Conservation (phyloP, 169 alveolate species). For the Babesia gibsoni region DNA sequence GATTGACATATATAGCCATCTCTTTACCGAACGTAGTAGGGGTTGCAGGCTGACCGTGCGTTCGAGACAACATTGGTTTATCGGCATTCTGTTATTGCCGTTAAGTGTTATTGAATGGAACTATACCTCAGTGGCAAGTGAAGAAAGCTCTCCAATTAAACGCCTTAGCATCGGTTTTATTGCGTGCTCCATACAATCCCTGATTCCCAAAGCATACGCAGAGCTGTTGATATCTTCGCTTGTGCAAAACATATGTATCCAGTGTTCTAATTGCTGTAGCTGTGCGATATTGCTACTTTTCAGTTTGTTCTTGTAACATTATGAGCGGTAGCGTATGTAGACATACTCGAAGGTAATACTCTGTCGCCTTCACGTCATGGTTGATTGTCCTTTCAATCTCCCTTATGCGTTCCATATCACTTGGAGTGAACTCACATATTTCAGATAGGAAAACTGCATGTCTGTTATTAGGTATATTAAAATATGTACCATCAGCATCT, state of each 20-base stretch:
- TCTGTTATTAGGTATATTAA: not conserved
- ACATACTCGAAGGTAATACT: conserved; percentile 85
- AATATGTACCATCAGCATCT: conserved; percentile 46
- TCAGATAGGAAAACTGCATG: conserved; percentile 17
- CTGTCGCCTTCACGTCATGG: conserved; percentile 93
- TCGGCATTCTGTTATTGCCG: conserved; percentile 70
- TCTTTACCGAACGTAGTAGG: conserved; percentile 97
- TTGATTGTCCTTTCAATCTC: conserved; percentile 81
- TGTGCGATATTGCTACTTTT: conserved; percentile 35
- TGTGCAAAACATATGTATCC: conserved; percentile 90
- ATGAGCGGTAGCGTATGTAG: not conserved
- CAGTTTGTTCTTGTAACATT: conserved; percentile 42
- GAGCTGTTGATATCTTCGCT: conserved; percentile 94
- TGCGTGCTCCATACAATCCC: conserved; percentile 71
- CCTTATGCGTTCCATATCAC: conserved; percentile 78
- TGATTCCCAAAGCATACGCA: conserved; percentile 84
- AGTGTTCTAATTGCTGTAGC: conserved; percentile 72
- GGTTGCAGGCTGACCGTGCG: conserved; percentile 97
- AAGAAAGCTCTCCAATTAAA: conserved; percentile 61
- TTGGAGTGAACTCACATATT: conserved; percentile 59
- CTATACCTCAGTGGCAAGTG: conserved; percentile 64
- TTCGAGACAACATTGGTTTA: conserved; percentile 88
- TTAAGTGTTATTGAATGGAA: not conserved
- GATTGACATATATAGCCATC: conserved; percentile 77
- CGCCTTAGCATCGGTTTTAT: conserved; percentile 70